Percentiles rank a stretch among this genome's conserved stretches.
These are phyloP conservation scores for Ustilago nuda DNA, from an alignment of 1,284 basidiomycete species.

Conservation along the genomic window DNA sequence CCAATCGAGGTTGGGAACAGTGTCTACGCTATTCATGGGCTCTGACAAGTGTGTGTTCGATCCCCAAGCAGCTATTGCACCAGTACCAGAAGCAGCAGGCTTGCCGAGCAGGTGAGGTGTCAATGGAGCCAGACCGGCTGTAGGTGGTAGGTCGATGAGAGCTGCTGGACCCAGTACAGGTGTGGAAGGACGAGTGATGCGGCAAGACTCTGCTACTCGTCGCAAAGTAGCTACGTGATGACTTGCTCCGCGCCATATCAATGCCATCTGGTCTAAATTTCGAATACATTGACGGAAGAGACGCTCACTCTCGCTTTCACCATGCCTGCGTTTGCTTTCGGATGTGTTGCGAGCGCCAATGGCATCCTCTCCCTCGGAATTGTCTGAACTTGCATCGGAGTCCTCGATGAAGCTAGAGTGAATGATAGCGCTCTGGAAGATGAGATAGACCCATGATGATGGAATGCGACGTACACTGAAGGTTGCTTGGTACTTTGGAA, in stretches of 20 bases:
- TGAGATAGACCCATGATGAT: slow-evolving; percentile 32
- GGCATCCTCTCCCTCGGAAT: neutral
- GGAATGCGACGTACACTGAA: slow-evolving; percentile 26
- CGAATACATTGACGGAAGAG: slow-evolving; percentile 28
- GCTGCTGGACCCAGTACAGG: slow-evolving; percentile 2
- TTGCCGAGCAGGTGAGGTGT: neutral
- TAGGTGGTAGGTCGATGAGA: neutral
- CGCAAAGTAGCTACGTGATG: slow-evolving; percentile 28
- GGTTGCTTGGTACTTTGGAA: slow-evolving; percentile 22
- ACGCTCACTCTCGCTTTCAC: slow-evolving; percentile 7
- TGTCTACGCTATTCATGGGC: slow-evolving; percentile 1
- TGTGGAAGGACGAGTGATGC: slow-evolving; percentile 21
- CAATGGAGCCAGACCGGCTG: neutral
- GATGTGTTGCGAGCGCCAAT: neutral
- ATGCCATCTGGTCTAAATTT: slow-evolving; percentile 16
- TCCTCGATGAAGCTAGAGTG: slow-evolving; percentile 23
- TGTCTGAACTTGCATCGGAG: neutral
- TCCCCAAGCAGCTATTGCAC: neutral
- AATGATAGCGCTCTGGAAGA: slow-evolving; percentile 32
- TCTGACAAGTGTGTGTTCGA: neutral
- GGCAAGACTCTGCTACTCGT: slow-evolving; percentile 15
- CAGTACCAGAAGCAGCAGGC: neutral
- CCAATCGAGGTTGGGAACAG: slow-evolving; percentile 8
- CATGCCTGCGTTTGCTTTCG: neutral
- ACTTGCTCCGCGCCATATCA: slow-evolving; percentile 27